Evolutionary conservation across 163 green algal species (phyloP).

Genomic region (Scenedesmus sp.): DNA sequence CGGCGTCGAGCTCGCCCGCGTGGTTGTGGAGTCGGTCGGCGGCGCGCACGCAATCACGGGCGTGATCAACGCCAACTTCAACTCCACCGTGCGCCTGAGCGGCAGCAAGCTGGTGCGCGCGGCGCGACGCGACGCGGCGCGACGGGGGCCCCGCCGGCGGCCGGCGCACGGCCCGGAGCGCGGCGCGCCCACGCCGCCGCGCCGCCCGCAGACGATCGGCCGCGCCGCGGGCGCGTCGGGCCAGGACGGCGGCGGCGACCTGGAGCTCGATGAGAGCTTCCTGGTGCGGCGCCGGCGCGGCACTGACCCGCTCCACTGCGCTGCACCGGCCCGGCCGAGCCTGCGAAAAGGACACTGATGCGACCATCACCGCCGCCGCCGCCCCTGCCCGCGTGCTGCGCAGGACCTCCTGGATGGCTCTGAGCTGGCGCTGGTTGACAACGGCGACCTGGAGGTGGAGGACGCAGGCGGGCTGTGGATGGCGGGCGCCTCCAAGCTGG

Average conservation of each 20-base stretch:
- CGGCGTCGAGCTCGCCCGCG: slow-evolving; percentile 5
- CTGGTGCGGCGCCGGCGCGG: too few species aligned
- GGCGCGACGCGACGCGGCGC: too few species aligned
- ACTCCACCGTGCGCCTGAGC: slow-evolving; percentile 11
- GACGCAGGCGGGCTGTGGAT: slow-evolving; percentile 21
- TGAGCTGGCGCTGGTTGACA: slow-evolving; percentile 11
- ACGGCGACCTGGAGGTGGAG: slow-evolving; percentile 26
- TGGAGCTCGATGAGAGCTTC: slow-evolving; percentile 39
- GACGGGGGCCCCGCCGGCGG: too few species aligned
- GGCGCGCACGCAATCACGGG: slow-evolving; percentile 12
- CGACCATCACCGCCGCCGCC: too few species aligned
- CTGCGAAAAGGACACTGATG: too few species aligned
- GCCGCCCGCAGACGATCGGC: neutral
- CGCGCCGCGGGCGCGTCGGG: neutral
- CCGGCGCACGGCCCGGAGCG: too few species aligned
- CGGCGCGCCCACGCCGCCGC: too few species aligned
- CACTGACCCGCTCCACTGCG: too few species aligned
- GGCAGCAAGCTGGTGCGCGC: slow-evolving; percentile 35
- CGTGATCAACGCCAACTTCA: slow-evolving; percentile 30
- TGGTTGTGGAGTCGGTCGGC: neutral
- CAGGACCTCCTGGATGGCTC: slow-evolving; percentile 32
- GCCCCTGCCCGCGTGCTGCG: too few species aligned
- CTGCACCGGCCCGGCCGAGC: too few species aligned
- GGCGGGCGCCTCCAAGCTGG: slow-evolving; percentile 1
- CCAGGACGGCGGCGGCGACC: slow-evolving; percentile 1